Conservation (phyloP, 768 basidiomycete genomes). For the Lyophyllum decastes region DNA sequence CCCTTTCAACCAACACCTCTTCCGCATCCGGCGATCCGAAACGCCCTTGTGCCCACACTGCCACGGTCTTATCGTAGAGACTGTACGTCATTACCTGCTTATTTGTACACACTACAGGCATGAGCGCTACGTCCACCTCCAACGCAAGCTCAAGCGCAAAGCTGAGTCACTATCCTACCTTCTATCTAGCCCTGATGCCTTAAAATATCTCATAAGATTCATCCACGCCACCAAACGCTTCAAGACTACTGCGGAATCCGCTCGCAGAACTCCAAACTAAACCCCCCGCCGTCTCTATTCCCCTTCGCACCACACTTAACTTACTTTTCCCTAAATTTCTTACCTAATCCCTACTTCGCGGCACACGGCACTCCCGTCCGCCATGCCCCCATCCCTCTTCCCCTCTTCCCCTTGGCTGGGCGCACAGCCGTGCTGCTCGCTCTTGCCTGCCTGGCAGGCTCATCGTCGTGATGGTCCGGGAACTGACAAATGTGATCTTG, state of each 20-base stretch:
- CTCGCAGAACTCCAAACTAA: neutral
- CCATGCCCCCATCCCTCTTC: neutral
- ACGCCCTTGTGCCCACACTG: constrained; percentile 21
- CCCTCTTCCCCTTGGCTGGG: neutral
- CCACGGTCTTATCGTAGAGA: neutral
- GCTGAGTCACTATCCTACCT: neutral
- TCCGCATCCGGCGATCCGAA: too few species aligned
- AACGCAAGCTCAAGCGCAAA: neutral
- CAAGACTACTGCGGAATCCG: neutral
- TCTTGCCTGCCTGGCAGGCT: neutral
- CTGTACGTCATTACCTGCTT: constrained; percentile 1
- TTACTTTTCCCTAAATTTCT: too few species aligned
- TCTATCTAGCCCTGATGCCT: neutral
- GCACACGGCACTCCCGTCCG: neutral
- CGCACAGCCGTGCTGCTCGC: neutral
- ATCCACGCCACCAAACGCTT: constrained; percentile 1
- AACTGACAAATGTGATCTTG: neutral
- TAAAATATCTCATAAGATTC: neutral
- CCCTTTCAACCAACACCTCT: too few species aligned
- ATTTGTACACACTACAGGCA: neutral
- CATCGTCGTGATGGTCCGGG: neutral
- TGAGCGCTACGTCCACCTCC: neutral
- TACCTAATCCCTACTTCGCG: neutral
- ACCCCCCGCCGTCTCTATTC: neutral
- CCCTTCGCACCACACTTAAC: neutral